Conservation (phyloP, 129 eudicot species). For the Flaveria linearis region DNA sequence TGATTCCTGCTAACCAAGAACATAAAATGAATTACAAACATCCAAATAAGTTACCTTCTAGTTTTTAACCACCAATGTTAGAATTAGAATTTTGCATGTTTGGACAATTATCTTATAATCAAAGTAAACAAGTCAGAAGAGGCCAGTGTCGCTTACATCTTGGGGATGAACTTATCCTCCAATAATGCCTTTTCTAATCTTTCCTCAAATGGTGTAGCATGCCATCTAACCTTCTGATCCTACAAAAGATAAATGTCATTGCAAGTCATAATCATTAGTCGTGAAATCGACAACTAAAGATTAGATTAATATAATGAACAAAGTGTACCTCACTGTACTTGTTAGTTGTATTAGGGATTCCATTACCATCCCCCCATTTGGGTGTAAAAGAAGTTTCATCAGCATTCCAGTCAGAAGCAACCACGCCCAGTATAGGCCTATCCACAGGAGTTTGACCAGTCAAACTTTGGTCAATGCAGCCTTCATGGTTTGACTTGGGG, state of each 20-base stretch:
- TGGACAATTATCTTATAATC: too few relatives aligned
- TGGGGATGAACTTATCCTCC: conserved; percentile 49
- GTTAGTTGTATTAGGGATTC: conserved; percentile 80
- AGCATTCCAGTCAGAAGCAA: conserved; percentile 69
- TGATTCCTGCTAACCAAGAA: conserved; percentile 33
- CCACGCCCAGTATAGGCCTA: conserved; percentile 59
- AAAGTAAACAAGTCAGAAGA: neutral
- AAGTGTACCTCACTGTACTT: conserved; percentile 82
- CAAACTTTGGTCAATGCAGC: conserved; percentile 20
- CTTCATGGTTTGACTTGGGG: conserved; percentile 37
- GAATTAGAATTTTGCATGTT: too few relatives aligned
- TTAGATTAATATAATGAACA: neutral
- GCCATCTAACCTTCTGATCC: conserved; percentile 96
- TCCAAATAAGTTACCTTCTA: neutral
- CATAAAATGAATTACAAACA: neutral
- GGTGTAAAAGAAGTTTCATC: conserved; percentile 51
- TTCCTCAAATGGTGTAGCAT: conserved; percentile 90
- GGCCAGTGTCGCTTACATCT: conserved; percentile 44
- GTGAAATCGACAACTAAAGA: neutral
- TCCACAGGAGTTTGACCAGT: conserved; percentile 54
- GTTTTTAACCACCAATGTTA: neutral
- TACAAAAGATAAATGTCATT: conserved; percentile 25
- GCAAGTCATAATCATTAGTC: neutral
- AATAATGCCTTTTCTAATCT: conserved; percentile 79
- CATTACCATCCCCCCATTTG: conserved; percentile 71